Evolutionary conservation across 2,329 filamentous ascomycete species (phyloP), one percentile per base, ranked within the genome.

Genomic region (Penicillium decumbens): DNA sequence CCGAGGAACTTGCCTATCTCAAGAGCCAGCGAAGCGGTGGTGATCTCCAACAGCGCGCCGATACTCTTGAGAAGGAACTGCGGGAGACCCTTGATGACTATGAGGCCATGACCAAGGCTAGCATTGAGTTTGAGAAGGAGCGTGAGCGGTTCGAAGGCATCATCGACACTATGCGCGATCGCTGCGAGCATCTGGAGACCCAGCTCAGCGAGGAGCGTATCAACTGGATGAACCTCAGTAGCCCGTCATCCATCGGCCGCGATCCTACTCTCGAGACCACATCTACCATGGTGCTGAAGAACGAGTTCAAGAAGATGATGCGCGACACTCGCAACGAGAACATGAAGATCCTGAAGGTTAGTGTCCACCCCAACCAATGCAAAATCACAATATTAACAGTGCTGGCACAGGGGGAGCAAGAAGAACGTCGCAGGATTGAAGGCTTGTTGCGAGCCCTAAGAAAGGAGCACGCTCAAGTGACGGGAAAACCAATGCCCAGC

Each of bases 301-400:
- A 83, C 54, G 85, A 89, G 66, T 89, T 89, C 65, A 87, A 87
- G 75, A 88, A 85, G 73, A 88, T 88, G 85, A 88, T 88, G 84
- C 78, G 83, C 55, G 84, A 88, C 62, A 82, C 82, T 41, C 80
- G 84, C 53, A 75, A 77, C 1, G 85, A 89, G 66, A 83, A 80
- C 53, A 72, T 82, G 61, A 85, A 79, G 70, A 74, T 78, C 51
- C 64, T 88, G 49, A 82, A 80, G 74, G 85, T 88, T 68, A 72
- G 81, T 74, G 53, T 40, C 45, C 50, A 20, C 32, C 30, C 10
- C 6, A 6, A 4, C 9, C 9, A 3, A 30, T 40, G 23, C 27
- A 15, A 15, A 30, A 20, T 3, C 27, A 13, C 10, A n/a, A 53
- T 20, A 47, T 59, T 65, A 51, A 67, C 43, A 39, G 10, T 30